These are phyloP conservation scores for Tympanopsis confertula DNA, from an alignment of 2,329 filamentous ascomycete species.

Conservation along the genomic window DNA sequence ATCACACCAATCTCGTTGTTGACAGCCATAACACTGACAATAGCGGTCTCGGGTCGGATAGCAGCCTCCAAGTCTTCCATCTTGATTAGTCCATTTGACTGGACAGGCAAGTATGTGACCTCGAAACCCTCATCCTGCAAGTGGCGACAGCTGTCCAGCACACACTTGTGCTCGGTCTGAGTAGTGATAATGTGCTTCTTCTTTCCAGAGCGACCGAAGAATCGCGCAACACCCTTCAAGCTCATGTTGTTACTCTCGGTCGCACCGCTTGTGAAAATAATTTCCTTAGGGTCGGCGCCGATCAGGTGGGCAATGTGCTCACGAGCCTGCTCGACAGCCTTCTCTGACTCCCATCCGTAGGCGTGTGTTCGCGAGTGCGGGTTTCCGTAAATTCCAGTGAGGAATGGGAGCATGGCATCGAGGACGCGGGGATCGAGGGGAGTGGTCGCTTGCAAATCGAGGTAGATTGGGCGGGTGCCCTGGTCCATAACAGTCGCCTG, in stretches of 20 bases:
- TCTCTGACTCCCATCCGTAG: slow-evolving; percentile 97
- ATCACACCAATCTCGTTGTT: slow-evolving; percentile 99
- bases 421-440: slow-evolving; percentile 88
- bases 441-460: slow-evolving; percentile 97
- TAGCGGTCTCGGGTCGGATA: slow-evolving; percentile 77
- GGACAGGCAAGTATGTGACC: slow-evolving; percentile 89
- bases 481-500: slow-evolving; percentile 88
- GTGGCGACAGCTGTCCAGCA: slow-evolving; percentile 92
- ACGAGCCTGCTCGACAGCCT: slow-evolving; percentile 79
- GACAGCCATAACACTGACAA: slow-evolving; percentile 97
- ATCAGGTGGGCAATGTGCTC: slow-evolving; percentile 75
- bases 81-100: slow-evolving; percentile 72
- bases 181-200: slow-evolving; percentile 97
- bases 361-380: slow-evolving; percentile 95
- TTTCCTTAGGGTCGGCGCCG: slow-evolving; percentile 91
- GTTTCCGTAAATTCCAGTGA: slow-evolving; percentile 88
- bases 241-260: slow-evolving; percentile 99
- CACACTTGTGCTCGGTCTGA: slow-evolving; percentile 98
- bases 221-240: slow-evolving; percentile 92
- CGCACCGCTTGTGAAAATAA: slow-evolving; percentile 95
- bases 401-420: slow-evolving; percentile 91
- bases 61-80: slow-evolving; percentile 77
- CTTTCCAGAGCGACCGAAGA: slow-evolving; percentile 85
- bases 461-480: slow-evolving; percentile 85
- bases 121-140: slow-evolving; percentile 94